Evolutionary conservation across 1,139 yeast species (phyloP).

Genomic region (Nakaseomyces sp.): DNA sequence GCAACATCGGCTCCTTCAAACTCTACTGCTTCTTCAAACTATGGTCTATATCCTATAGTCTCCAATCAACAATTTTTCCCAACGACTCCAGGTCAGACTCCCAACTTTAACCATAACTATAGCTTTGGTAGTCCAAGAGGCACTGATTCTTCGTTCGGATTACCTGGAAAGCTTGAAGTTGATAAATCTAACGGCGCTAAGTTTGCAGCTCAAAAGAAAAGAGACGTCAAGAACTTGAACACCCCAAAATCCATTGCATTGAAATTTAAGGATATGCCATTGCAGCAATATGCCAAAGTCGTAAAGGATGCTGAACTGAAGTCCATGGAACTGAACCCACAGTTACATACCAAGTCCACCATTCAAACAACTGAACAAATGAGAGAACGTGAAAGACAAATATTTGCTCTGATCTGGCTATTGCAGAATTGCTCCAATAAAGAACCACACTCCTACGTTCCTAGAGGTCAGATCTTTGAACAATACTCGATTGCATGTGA

Average conservation of each 20-base stretch:
- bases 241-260: constrained; percentile 10
- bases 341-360: constrained; percentile 22
- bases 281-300: constrained; percentile 13
- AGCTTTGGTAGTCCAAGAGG: background rate
- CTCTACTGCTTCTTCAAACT: background rate
- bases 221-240: background rate
- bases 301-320: constrained; percentile 13
- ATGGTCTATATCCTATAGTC: background rate
- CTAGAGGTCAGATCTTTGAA: constrained; percentile 74
- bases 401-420: constrained; percentile 77
- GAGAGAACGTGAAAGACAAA: constrained; percentile 61
- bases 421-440: constrained; percentile 47
- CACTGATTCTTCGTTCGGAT: background rate
- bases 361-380: constrained; percentile 29
- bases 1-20: background rate
- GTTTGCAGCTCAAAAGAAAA: background rate
- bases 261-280: constrained; percentile 12
- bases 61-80: background rate
- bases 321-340: background rate
- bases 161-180: background rate
- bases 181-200: background rate
- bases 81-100: background rate
- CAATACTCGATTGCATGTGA: constrained; percentile 70
- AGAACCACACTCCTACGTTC: constrained; percentile 66
- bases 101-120: background rate